Base-by-base conservation (phyloP, 192 early-diverging fungal genomes). In the Coemansia sp. region DNA sequence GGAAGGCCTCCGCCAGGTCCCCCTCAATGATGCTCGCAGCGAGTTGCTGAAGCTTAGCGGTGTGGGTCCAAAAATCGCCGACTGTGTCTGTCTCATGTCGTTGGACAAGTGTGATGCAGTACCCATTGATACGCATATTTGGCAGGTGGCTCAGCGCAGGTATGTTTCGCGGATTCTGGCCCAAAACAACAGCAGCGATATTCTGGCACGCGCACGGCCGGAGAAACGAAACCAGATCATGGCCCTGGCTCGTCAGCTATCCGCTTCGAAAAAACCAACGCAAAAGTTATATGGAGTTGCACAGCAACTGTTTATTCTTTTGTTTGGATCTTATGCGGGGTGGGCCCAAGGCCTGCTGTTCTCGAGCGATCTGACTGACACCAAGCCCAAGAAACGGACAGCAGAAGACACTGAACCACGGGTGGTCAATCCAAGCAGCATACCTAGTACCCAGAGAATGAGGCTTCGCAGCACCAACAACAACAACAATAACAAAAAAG, bases 51-150 rank as follows among this genome's bases (percentile, higher is more conserved):
- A 84, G 32, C 64, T 96, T 5, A 58, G 80, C 34, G 93, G 93
- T 1, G 85, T 90, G 2, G 96, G 96, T 1, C 94, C 93, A 3
- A 99, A 99, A 64, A 92, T 99, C 6, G 96, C 96, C 0, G 96
- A 99, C 61, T 99, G 96, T 51, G 81, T 99, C 49, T 84, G 85
- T 38, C 75, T 99, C 32, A 91, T 92, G 88, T 84, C 86, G 4
- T 67, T 99, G 35, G 91, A 96, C 68, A 92, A 94, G 41, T 51
- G 57, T 0, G 77, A 81, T 9, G 80, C 82, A 0, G 85, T 91
- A 16, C 92, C 92, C 0, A 84, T 99, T 0, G 96, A 99, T 47
- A 94, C 91, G 1, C 96, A 99, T 56, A 91, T 99, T 0, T 93
- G 91, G 89, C 87, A 95, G 63, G 92, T 98, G 31, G 96, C 90